A percentile compares a stretch with the other conserved stretches of the same genome.
Evolutionary conservation across 345 rosid genomes (phyloP).

Genomic region (Garcia nutans): DNA sequence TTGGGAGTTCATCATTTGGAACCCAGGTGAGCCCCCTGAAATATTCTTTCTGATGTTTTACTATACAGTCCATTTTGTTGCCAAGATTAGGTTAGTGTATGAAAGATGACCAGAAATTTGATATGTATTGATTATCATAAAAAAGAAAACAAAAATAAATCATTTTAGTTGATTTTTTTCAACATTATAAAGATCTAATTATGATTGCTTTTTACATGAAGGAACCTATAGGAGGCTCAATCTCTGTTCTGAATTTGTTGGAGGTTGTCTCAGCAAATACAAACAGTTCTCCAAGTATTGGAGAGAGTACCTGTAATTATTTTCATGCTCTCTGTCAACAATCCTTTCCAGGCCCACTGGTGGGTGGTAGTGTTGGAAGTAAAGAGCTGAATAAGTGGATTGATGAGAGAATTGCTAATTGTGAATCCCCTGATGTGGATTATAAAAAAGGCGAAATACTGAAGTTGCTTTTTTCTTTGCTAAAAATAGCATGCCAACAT

Average conservation of each 20-base stretch:
- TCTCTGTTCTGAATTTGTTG: slow-evolving; percentile 70
- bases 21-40: slow-evolving; percentile 62
- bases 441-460: slow-evolving; percentile 54
- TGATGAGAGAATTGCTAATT: slow-evolving; percentile 70
- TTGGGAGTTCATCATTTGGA: slow-evolving; percentile 53
- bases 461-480: slow-evolving; percentile 81
- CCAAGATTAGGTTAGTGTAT: background rate
- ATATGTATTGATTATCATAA: slow-evolving; percentile 6
- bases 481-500: slow-evolving; percentile 84
- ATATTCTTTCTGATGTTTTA: slow-evolving; percentile 4
- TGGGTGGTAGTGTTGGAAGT: slow-evolving; percentile 85
- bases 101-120: background rate
- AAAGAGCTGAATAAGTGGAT: slow-evolving; percentile 95
- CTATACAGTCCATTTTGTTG: slow-evolving; percentile 9
- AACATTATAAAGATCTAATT: slow-evolving; percentile 27
- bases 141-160: background rate
- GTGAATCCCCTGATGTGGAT: slow-evolving; percentile 60
- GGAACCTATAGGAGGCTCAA: slow-evolving; percentile 54
- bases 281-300: slow-evolving; percentile 34
- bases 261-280: slow-evolving; percentile 57
- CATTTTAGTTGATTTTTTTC: background rate
- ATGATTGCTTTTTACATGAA: slow-evolving; percentile 37
- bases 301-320: slow-evolving; percentile 52
- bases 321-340: slow-evolving; percentile 68
- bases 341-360: slow-evolving; percentile 89